These are phyloP conservation scores for Annulohypoxylon nitens DNA, from an alignment of 495 filamentous ascomycete genomes.

Conservation along the genomic window DNA sequence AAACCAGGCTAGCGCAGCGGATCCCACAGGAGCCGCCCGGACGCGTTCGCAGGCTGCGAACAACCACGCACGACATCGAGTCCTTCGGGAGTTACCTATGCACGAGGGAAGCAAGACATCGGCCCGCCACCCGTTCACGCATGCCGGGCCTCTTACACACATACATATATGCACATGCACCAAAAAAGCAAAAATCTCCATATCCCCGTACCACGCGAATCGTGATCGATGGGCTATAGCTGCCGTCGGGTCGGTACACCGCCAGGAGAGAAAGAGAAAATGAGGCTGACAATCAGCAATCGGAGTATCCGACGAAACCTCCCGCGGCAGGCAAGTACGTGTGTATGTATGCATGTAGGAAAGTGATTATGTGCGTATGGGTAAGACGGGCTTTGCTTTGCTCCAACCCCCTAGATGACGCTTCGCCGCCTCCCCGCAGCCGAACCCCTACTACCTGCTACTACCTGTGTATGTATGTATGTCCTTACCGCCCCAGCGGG, in stretches of 20 bases:
- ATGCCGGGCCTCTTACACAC: not conserved
- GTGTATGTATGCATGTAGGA: not conserved
- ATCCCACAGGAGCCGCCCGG: conserved; percentile 11
- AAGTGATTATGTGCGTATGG: no score
- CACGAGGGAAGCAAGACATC: conserved; percentile 11
- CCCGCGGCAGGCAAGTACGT: not conserved
- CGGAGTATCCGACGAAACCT: not conserved
- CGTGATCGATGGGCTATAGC: not conserved
- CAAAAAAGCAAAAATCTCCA: not conserved
- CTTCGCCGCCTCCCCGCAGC: not conserved
- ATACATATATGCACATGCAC: not conserved
- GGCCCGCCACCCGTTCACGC: conserved; percentile 20
- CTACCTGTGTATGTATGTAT: no score
- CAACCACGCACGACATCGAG: conserved; percentile 40
- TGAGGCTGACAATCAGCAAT: not conserved
- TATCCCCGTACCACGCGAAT: not conserved
- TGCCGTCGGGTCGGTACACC: not conserved
- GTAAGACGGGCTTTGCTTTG: not conserved
- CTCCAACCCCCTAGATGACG: not conserved
- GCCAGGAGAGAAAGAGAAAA: not conserved
- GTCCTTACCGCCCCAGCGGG: not conserved
- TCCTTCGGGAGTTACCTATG: conserved; percentile 14
- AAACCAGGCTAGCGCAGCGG: conserved; percentile 12
- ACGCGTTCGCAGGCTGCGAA: not conserved
- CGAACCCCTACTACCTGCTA: not conserved